phyloP scores from a whole-genome alignment of 805 yeast genomes.

The Saccharomyces paradoxus region DNA sequence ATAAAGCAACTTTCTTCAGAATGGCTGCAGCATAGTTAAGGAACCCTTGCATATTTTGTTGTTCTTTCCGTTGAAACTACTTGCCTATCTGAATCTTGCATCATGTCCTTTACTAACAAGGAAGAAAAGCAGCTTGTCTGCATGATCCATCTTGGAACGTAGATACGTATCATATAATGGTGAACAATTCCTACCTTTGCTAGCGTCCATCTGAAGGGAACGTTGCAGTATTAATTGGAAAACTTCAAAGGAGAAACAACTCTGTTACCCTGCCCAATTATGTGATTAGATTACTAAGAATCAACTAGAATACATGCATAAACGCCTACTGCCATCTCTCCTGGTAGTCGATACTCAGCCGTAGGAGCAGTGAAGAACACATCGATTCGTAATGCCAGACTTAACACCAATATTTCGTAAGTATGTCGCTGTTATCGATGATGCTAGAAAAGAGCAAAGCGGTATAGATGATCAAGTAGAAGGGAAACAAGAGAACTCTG shows the following conservation, averaged over 20 bases:
- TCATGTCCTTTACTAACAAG: background rate
- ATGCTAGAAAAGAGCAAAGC: constrained; percentile 3
- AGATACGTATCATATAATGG: background rate
- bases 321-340: background rate
- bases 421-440: constrained; percentile 23
- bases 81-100: background rate
- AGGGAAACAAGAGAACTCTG: background rate
- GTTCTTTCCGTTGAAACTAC: background rate
- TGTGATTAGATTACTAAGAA: background rate
- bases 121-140: background rate
- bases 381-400: constrained; percentile 18
- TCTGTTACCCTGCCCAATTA: background rate
- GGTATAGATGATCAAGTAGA: background rate
- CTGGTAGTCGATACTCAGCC: background rate
- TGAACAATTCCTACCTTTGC: background rate
- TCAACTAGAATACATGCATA: background rate
- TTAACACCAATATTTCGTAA: constrained; percentile 23
- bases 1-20: background rate
- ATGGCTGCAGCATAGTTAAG: background rate
- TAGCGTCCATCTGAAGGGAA: background rate
- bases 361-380: background rate
- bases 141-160: background rate
- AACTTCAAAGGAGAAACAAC: no score
- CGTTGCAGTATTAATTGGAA: background rate
- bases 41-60: background rate